A percentile compares a stretch with the other conserved stretches of the same genome.
Evolutionary conservation across 1,139 yeast genomes (phyloP).

Genomic region (Yamadazyma dendronema): DNA sequence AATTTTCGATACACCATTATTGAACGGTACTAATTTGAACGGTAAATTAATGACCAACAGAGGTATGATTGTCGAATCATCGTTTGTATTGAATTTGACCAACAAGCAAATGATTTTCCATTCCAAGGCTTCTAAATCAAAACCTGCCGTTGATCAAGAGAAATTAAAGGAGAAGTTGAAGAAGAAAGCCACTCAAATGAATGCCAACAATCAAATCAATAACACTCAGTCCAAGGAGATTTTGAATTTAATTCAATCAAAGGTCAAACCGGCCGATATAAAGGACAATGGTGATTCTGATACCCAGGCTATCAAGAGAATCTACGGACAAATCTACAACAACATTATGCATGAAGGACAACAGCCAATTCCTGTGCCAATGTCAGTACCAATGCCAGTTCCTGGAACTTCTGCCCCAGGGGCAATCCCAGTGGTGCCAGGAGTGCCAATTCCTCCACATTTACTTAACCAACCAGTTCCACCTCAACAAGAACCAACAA

Average conservation of each 20-base stretch:
- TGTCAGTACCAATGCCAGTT: constrained; percentile 5
- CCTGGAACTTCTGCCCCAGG: constrained; percentile 7
- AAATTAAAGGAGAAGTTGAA: constrained; percentile 20
- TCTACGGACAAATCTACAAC: constrained; percentile 49
- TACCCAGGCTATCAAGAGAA: constrained; percentile 44
- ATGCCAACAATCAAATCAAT: constrained; percentile 12
- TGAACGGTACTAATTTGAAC: constrained; percentile 79
- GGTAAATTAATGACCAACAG: constrained; percentile 77
- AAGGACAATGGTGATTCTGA: constrained; percentile 20
- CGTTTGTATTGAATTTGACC: constrained; percentile 75
- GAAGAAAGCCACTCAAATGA: constrained; percentile 16
- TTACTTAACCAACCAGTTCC: constrained; percentile 22
- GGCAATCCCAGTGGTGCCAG: constrained; percentile 19
- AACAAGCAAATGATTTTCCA: constrained; percentile 74
- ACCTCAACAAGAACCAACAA: constrained; percentile 3
- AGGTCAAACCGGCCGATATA: constrained; percentile 15
- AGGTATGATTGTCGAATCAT: constrained; percentile 81
- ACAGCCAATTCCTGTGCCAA: constrained; percentile 16
- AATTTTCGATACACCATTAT: constrained; percentile 77
- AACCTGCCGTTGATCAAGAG: constrained; percentile 24
- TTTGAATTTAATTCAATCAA: constrained; percentile 20
- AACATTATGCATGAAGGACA: constrained; percentile 42
- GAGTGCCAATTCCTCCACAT: constrained; percentile 35
- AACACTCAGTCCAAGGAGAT: constrained; percentile 30
- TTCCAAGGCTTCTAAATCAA: constrained; percentile 58